phyloP scores from a whole-genome alignment of 2,329 filamentous ascomycete species.

The Aspergillus cejpii region DNA sequence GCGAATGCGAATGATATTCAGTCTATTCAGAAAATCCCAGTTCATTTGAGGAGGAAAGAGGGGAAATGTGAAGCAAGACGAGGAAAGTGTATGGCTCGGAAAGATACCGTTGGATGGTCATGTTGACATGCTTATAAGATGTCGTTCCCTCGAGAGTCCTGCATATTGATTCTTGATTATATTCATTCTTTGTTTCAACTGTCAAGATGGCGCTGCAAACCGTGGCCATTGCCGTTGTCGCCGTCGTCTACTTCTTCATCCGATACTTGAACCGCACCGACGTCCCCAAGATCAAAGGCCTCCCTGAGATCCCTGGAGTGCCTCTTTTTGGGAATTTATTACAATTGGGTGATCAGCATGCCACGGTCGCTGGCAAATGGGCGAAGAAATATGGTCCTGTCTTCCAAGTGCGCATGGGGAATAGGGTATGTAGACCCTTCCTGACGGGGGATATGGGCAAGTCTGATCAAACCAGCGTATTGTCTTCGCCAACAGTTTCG shows the following conservation, averaged over 20 bases:
- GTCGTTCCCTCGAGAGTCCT: too few species aligned
- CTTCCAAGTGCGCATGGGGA: conserved; percentile 63
- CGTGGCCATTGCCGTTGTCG: conserved; percentile 28
- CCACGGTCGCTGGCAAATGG: conserved; percentile 51
- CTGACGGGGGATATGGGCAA: conserved; percentile 3
- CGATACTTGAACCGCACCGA: conserved; percentile 48
- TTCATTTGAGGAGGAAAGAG: too few species aligned
- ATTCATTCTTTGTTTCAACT: too few species aligned
- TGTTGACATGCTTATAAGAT: too few species aligned
- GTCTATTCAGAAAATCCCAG: too few species aligned
- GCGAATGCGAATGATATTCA: too few species aligned
- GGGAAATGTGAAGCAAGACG: too few species aligned
- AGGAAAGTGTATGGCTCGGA: too few species aligned
- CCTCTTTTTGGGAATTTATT: conserved; percentile 59
- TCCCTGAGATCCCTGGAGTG: conserved; percentile 56
- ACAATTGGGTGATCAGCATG: conserved; percentile 54
- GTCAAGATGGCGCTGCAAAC: conserved; percentile 29
- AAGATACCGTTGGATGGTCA: too few species aligned
- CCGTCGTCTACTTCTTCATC: conserved; percentile 37
- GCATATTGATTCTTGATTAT: too few species aligned
- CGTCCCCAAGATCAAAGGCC: conserved; percentile 53
- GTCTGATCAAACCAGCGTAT: conserved; percentile 47
- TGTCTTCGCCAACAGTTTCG: conserved; percentile 71
- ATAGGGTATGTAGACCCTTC: conserved; percentile 44
- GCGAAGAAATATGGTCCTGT: conserved; percentile 57